Percentiles rank a stretch among this genome's conserved stretches.
These are phyloP conservation scores for Scedosporium dehoogii DNA, from an alignment of 2,329 filamentous ascomycete genomes.

Conservation along the genomic window DNA sequence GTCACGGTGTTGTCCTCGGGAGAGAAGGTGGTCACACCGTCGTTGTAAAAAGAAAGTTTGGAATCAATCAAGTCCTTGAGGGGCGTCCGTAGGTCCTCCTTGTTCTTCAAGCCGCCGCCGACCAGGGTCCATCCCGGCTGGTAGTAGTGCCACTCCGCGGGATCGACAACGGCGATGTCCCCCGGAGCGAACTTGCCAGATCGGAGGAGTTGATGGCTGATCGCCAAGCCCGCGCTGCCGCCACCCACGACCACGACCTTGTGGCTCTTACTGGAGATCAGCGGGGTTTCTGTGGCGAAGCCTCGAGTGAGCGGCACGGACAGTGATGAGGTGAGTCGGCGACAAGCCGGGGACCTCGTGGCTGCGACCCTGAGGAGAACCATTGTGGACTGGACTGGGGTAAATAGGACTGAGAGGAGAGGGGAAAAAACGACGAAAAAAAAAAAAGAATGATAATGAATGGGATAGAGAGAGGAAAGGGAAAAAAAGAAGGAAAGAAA, in stretches of 20 bases:
- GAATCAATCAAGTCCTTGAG: constrained; percentile 42
- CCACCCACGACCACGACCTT: constrained; percentile 58
- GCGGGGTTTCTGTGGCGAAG: neutral
- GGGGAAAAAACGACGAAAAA: no score
- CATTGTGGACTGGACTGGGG: neutral
- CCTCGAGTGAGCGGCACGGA: neutral
- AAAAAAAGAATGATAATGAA: no score
- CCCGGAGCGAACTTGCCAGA: constrained; percentile 43
- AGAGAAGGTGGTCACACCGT: constrained; percentile 36
- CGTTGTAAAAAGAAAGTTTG: constrained; percentile 52
- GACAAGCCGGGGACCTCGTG: neutral
- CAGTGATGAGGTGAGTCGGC: neutral
- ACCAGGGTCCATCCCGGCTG: constrained; percentile 63
- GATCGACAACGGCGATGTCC: constrained; percentile 57
- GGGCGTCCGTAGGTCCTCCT: constrained; percentile 44
- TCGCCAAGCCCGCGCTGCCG: constrained; percentile 53
- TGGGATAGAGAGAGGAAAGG: neutral
- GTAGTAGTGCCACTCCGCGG: constrained; percentile 54
- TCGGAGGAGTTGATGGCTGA: constrained; percentile 58
- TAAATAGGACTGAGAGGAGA: no score
- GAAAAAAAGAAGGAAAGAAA: neutral
- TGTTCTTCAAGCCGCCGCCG: constrained; percentile 54
- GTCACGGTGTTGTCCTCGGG: constrained; percentile 48
- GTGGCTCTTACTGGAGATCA: constrained; percentile 27
- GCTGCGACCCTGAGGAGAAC: neutral